Evolutionary conservation across 2,329 filamentous ascomycete genomes (phyloP).

Genomic region (Trichoderma asperellum): DNA sequence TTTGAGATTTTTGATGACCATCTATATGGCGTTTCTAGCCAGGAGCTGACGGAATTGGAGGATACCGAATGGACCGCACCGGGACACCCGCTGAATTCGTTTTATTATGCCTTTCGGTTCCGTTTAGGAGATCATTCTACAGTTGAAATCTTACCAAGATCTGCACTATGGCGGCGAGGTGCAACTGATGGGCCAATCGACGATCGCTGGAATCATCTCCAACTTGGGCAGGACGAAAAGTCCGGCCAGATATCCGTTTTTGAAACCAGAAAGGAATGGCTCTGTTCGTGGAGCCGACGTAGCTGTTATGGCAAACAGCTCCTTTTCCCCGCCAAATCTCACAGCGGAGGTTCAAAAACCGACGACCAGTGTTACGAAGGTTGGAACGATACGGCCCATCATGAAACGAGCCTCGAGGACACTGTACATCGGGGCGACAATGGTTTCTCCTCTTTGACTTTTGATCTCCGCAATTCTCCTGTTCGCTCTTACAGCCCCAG

Average conservation of each 20-base stretch:
- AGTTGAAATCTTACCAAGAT: conserved; percentile 47
- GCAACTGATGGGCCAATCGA: conserved; percentile 73
- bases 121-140: conserved; percentile 53
- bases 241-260: conserved; percentile 64
- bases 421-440: conserved; percentile 54
- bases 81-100: conserved; percentile 59
- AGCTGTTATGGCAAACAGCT: conserved; percentile 67
- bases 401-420: conserved; percentile 29
- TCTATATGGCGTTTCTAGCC: conserved; percentile 73
- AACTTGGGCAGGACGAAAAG: conserved; percentile 62
- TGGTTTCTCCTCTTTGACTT: conserved; percentile 45
- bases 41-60: conserved; percentile 63
- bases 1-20: conserved; percentile 70
- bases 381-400: conserved; percentile 42
- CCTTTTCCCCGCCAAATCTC: conserved; percentile 42
- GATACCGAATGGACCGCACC: conserved; percentile 58
- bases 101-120: conserved; percentile 69
- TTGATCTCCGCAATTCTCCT: conserved; percentile 58
- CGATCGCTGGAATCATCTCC: conserved; percentile 72
- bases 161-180: conserved; percentile 61
- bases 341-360: background rate
- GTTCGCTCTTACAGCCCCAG: conserved; percentile 59
- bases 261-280: conserved; percentile 73
- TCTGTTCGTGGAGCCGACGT: conserved; percentile 59
- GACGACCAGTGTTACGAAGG: conserved; percentile 3